Conservation (phyloP, 192 early-diverging fungal species). For the Entomortierella lignicola region DNA sequence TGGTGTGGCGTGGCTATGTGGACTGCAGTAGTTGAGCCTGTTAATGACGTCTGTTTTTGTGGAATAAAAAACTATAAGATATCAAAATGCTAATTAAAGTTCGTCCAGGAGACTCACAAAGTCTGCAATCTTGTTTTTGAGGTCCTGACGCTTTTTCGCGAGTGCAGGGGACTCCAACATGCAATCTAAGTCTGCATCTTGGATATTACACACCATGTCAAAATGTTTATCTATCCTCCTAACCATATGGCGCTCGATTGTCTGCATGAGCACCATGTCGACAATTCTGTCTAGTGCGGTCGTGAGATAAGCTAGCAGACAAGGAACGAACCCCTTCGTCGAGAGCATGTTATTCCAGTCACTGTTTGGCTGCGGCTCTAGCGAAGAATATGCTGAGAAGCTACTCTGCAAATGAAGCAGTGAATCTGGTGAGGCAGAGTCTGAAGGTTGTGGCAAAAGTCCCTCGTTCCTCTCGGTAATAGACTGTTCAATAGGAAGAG, state of each 20-base stretch:
- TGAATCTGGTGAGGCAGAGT: no score
- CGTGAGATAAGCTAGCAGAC: conserved; percentile 12
- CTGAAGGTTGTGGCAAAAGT: no score
- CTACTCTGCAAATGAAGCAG: conserved; percentile 2
- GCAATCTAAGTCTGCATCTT: no score
- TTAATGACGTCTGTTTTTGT: no score
- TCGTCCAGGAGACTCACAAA: no score
- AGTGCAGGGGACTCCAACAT: no score
- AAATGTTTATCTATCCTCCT: conserved; percentile 21
- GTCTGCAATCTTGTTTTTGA: no score
- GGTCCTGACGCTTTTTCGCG: no score
- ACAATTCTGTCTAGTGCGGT: conserved; percentile 28
- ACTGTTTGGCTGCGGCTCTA: neutral
- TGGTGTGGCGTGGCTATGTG: no score
- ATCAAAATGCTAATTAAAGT: no score
- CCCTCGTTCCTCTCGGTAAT: neutral
- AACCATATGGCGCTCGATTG: conserved; percentile 37
- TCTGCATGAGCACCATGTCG: conserved; percentile 32
- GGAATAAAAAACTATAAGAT: no score
- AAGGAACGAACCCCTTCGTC: neutral
- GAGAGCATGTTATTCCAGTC: neutral
- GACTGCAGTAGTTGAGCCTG: no score
- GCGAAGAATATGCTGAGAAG: conserved; percentile 1
- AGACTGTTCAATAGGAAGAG: neutral
- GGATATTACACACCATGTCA: conserved; percentile 10